Base-by-base conservation (phyloP, 257 asterid species). In the Henckelia pumila region DNA sequence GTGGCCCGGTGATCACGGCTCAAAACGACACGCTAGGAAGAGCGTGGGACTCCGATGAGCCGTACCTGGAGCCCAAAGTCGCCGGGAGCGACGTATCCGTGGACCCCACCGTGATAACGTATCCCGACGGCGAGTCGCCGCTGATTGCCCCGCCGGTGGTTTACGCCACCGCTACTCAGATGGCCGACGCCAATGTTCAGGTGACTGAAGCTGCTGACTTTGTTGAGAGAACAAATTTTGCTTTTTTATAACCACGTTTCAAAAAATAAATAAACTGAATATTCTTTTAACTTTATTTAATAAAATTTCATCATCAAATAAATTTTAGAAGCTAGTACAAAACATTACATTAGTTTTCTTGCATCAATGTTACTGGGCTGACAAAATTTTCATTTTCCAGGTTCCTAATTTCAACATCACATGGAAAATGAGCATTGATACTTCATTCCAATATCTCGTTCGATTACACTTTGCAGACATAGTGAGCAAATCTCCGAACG, bases 401-500 rank as follows among this genome's bases (percentile, higher is more conserved):
- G 73, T 75, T 5, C 96, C 95, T 0, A 87, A 73, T 68, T 88
- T 94, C 80, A 94, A 94, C 61, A 78, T 91, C 5, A 82, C 93
- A 0, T 94, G 99, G 99, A 81, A 58, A 60, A 63, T 91, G 79
- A 81, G 78, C 16, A 69, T 91, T 3, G 97, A 88, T 66, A 37
- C 77, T 4, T 70, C 95, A 1, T 90, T 77, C 75, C 77, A 88
- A 4, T 88, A 94, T 60, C 86, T 94, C 9, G 56, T 94, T 17
- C 95, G 99, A 7, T 44, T 94, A 20, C 99, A 94, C 83, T 94
- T 94, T 35, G 84, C 89, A 13, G 96, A 94, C 53, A 91, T 91
- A 6, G 91, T 86, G 32, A 91, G 96, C 85, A 94, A 88, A 62
- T 55, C 91, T 0, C 69, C 73, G 0, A 88, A 94, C 33, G 99